Evolutionary conservation across 1,139 yeast species (phyloP), one percentile per base, ranked within the genome.

Genomic region (Hemisphaericaspora subhashii): DNA sequence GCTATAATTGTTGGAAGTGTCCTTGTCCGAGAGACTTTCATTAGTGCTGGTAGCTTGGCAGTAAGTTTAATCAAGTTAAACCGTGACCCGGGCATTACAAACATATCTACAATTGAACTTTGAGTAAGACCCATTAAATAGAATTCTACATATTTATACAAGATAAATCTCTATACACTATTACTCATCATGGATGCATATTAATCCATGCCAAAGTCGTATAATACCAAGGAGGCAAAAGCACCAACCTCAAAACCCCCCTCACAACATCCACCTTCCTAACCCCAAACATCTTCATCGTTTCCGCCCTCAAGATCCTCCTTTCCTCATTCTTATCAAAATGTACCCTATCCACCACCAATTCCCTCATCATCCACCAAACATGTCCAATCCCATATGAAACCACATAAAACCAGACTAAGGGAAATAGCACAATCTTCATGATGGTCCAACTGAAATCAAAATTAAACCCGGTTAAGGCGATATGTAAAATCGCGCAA

Each of bases 141-240:
- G n/a, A n/a, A n/a, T n/a, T n/a, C n/a, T n/a, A n/a, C n/a, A n/a
- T n/a, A n/a, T n/a, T n/a, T n/a, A n/a, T n/a, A n/a, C n/a, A n/a
- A n/a, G n/a, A n/a, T n/a, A n/a, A n/a, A n/a, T n/a, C n/a, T n/a
- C n/a, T n/a, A n/a, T n/a, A n/a, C n/a, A n/a, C n/a, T n/a, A n/a
- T n/a, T n/a, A n/a, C n/a, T n/a, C n/a, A n/a, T n/a, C n/a, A n/a
- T n/a, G n/a, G n/a, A n/a, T n/a, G n/a, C n/a, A n/a, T n/a, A n/a
- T n/a, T n/a, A n/a, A n/a, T n/a, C n/a, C n/a, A n/a, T n/a, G n/a
- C n/a, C n/a, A n/a, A n/a, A n/a, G n/a, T n/a, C n/a, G n/a, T 22
- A 60, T 43, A 66, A 45, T 68, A 66, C 73, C 74, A 68, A 0
- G 73, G 73, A 3, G 74, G 74, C n/a, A 66, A 40, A 29, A 64